Conservation (phyloP, 805 yeast genomes). For the Pichia gijzeniarum region DNA sequence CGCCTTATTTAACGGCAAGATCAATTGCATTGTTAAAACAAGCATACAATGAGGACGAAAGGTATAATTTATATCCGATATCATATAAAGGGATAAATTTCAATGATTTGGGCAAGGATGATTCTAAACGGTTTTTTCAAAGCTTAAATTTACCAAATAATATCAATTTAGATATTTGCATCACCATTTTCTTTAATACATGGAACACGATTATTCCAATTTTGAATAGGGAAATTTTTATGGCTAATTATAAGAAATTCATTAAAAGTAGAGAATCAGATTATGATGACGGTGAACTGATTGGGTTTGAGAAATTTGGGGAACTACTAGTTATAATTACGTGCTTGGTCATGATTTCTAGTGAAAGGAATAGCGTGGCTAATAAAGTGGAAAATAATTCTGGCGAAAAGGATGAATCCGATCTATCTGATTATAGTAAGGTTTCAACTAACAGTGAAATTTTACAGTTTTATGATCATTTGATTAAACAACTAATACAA, state of each 20-base stretch:
- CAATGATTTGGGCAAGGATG: slow-evolving; percentile 32
- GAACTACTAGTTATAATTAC: slow-evolving; percentile 45
- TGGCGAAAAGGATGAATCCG: slow-evolving; percentile 1
- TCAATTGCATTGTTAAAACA: slow-evolving; percentile 66
- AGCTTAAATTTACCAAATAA: slow-evolving; percentile 43
- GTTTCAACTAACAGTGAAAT: slow-evolving; percentile 25
- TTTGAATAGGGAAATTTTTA: slow-evolving; percentile 62
- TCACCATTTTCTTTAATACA: slow-evolving; percentile 63
- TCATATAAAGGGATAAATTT: slow-evolving; percentile 34
- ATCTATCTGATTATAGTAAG: slow-evolving; percentile 2
- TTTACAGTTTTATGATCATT: slow-evolving; percentile 48
- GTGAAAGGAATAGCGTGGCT: slow-evolving; percentile 25
- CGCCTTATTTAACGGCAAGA: slow-evolving; percentile 65
- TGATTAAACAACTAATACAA: slow-evolving; percentile 56
- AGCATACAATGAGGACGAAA: slow-evolving; percentile 29
- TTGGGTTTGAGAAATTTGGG: slow-evolving; percentile 48
- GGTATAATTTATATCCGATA: slow-evolving; percentile 27
- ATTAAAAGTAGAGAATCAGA: slow-evolving; percentile 39
- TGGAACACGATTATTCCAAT: slow-evolving; percentile 73
- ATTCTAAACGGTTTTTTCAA: slow-evolving; percentile 41
- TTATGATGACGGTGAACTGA: slow-evolving; percentile 36
- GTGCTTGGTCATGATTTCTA: slow-evolving; percentile 43
- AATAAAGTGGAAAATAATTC: neutral
- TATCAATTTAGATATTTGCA: slow-evolving; percentile 58
- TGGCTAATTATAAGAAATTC: slow-evolving; percentile 48